Evolutionary conservation across 192 early-diverging fungal genomes (phyloP), one percentile per base, ranked within the genome.

Genomic region (Backusella parvicylindrica): DNA sequence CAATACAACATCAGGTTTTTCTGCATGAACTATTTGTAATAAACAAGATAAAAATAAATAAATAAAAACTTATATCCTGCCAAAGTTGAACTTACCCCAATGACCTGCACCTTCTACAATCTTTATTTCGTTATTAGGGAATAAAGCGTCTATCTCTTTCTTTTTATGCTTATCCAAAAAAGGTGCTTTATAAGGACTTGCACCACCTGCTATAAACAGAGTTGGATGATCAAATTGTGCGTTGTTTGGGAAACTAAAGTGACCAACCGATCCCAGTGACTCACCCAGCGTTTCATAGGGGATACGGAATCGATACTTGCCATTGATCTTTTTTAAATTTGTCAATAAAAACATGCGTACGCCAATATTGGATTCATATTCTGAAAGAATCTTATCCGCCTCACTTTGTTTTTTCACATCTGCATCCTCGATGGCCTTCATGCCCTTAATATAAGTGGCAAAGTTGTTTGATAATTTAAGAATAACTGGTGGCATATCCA

Each of bases 291-390:
- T 86, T n/a, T 86, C 79, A 28, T 97, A 79, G 12, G 96, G 96
- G 28, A 97, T 83, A 21, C 96, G 85, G 56, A 91, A 94, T 32
- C 78, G 79, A 68, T 93, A 91, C 6, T 74, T 64, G 18, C 79
- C 82, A 0, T 60, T 72, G 1, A 3, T 70, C 1, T 82, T 65
- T 72, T 86, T 95, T 76, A 98, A 87, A 79, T 99, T 99, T 9
- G 97, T 99, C 33, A 97, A 83, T 77, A 99, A 77, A 78, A 99
- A 99, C 73, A 93, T 91, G 1, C 92, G 88, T 8, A 93, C 83
- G 30, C 78, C 77, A 0, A 89, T 3, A 66, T 93, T 86, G 0
- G 81, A 71, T 69, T 88, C 89, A 6, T 77, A 63, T 35, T 85
- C 73, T 38, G 77, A 67, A 77, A 95, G 77, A 37, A 92, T 82